Evolutionary conservation across 345 rosid genomes (phyloP), one percentile per base, ranked within the genome.

Genomic region (Rhizophora mangle): DNA sequence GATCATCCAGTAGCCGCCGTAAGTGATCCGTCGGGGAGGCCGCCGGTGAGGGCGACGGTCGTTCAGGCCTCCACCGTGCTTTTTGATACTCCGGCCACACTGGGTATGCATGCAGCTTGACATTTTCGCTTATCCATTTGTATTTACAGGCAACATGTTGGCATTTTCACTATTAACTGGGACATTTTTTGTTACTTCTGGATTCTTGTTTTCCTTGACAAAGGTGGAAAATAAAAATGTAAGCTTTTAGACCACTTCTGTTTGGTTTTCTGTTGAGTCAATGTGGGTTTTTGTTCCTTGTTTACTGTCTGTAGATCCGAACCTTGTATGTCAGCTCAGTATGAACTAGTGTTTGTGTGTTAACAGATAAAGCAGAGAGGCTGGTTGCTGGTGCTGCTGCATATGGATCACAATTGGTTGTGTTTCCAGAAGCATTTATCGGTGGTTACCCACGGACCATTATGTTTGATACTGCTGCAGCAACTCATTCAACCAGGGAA

Each of bases 361-460:
- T 6, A 49, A 31, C 72, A 76, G 80, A 76, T 62, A 76, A 76
- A 36, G 76, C 65, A 20, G 80, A 76, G 57, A 43, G 65, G 49
- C 34, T 76, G 59, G 32, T 71, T 56, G 68, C 66, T 19, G 63
- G 46, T 3, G 76, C 72, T 20, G 69, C 80, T 55, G 72, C 68
- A 2, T 65, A 67, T 55, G 72, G 69, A 15, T 71, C 80, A 18
- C 64, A 71, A 11, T 47, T 76, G 56, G 72, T 63, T 13, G 75
- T 76, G 46, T 76, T 76, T 56, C 80, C 80, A 31, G 72, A 76
- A 67, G 72, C 72, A 10, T 76, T 76, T 71, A 27, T 71, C 2
- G 80, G 80, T 46, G 80, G 76, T 26, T 67, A 67, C 31, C 76
- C 69, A 0, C 16, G 62, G 53, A 49, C 31, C 9, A 11, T 24